Evolutionary conservation across 495 filamentous ascomycete species (phyloP), one percentile per base, ranked within the genome.

Genomic region (Neurospora tetraspora): DNA sequence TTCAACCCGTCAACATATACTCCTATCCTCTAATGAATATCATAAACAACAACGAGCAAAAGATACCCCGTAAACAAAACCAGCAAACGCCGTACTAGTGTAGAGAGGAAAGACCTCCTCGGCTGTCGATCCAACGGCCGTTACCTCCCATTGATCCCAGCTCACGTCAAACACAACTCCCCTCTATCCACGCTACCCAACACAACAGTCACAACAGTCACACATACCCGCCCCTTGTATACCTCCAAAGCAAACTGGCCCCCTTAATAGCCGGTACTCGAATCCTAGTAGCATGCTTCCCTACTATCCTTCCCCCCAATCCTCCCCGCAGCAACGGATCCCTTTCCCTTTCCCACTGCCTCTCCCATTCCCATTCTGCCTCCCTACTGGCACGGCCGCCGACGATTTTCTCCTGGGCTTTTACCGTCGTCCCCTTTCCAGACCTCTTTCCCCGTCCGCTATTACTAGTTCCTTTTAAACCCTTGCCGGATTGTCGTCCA

Each of bases 191-290:
- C 27, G 31, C 16, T 23, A 39, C 20, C 20, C 23, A 59, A 31
- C 10, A 9, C 39, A 75, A 36, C 7, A 45, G 18, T 37, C 10
- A 38, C 39, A 73, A 65, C 14, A 39, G 34, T 76, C 72, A 76
- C 11, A 77, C 75, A 42, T 77, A 76, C 18, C 77, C 75, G 37
- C 76, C 78, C 47, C 76, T 73, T 9, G 75, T 77, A 73, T 81
- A 81, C 73, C 80, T 72, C 80, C 80, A 81, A 36, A 81, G 70
- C 74, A 81, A 72, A 59, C 80, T 81, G 65, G 79, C 80, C 59
- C 80, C 80, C 72, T 78, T 80, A 16, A 78, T 65, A 71, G 69
- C 69, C 1, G 77, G 77, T 39, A 78, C 38, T 20, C 43, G 71
- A 53, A 76, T 65, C 73, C 72, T 77, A 68, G 69, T 65, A 27